Conservation (phyloP, 805 yeast species). For the Kuraishia hungarica region DNA sequence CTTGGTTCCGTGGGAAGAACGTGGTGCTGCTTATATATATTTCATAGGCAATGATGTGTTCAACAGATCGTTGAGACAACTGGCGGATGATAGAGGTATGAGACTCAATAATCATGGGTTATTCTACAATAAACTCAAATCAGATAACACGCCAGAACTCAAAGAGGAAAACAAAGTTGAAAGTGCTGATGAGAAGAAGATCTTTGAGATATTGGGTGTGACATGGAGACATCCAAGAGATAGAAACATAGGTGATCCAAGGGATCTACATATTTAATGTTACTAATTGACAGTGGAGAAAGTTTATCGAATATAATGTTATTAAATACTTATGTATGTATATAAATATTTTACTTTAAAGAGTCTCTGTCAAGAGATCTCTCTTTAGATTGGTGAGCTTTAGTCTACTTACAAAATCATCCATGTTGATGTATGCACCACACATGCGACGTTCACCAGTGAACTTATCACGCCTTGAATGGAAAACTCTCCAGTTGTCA, state of each 20-base stretch:
- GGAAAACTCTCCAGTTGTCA: conserved; percentile 69
- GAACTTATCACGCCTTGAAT: conserved; percentile 58
- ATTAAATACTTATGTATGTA: too few species aligned
- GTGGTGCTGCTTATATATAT: conserved; percentile 41
- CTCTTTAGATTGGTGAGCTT: conserved; percentile 41
- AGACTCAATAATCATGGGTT: conserved; percentile 36
- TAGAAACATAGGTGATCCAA: conserved; percentile 13
- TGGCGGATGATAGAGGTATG: conserved; percentile 30
- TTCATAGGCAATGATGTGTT: conserved; percentile 48
- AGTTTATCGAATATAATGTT: too few species aligned
- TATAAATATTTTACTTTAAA: too few species aligned
- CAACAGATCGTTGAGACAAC: conserved; percentile 35
- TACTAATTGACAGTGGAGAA: background rate
- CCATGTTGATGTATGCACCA: conserved; percentile 64
- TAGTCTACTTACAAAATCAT: conserved; percentile 47
- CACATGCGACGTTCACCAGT: conserved; percentile 64
- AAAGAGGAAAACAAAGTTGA: conserved; percentile 24
- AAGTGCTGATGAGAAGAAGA: conserved; percentile 31
- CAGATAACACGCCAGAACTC: conserved; percentile 1
- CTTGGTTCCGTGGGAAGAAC: conserved; percentile 32
- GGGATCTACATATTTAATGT: background rate
- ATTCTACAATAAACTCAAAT: conserved; percentile 10
- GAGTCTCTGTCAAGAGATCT: conserved; percentile 30
- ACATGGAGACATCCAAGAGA: conserved; percentile 24
- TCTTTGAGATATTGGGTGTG: conserved; percentile 35